phyloP scores from a whole-genome alignment of 192 early-diverging fungal species.

The Endogone sp. region DNA sequence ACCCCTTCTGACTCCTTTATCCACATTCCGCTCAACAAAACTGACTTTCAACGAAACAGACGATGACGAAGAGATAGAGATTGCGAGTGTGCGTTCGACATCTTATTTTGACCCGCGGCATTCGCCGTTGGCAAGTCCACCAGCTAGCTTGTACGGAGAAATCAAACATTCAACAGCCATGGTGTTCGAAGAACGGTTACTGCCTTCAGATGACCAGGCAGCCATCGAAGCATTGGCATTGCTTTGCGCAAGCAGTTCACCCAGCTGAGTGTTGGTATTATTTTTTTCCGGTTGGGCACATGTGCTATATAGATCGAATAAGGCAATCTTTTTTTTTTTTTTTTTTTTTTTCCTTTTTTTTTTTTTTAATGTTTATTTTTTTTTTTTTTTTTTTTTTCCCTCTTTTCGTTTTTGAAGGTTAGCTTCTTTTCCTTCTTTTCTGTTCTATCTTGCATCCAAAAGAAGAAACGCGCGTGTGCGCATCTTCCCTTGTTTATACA shows the following conservation, averaged over 20 bases:
- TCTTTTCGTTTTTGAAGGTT: background rate
- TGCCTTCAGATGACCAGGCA: slow-evolving; percentile 34
- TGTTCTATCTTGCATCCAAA: background rate
- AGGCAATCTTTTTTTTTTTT: too few species aligned
- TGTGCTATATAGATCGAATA: background rate
- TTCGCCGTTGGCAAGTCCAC: background rate
- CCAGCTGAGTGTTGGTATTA: slow-evolving; percentile 17
- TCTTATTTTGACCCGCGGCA: background rate
- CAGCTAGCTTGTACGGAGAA: background rate
- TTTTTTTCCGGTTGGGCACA: slow-evolving; percentile 4
- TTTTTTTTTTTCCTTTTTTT: too few species aligned
- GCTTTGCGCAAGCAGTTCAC: slow-evolving; percentile 8
- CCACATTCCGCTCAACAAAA: slow-evolving; percentile 11
- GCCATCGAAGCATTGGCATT: slow-evolving; percentile 31
- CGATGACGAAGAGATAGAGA: slow-evolving; percentile 24
- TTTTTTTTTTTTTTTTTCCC: background rate
- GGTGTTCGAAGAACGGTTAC: slow-evolving; percentile 29
- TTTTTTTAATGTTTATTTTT: too few species aligned
- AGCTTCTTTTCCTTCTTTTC: slow-evolving; percentile 1
- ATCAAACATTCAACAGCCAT: background rate
- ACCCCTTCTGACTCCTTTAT: slow-evolving; percentile 15
- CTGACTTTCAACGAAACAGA: slow-evolving; percentile 25
- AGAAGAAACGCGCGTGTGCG: background rate
- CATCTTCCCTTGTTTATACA: background rate
- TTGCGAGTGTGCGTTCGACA: slow-evolving; percentile 15